Base-by-base conservation (phyloP, 2,329 filamentous ascomycete species). In the Alternaria arbusti region DNA sequence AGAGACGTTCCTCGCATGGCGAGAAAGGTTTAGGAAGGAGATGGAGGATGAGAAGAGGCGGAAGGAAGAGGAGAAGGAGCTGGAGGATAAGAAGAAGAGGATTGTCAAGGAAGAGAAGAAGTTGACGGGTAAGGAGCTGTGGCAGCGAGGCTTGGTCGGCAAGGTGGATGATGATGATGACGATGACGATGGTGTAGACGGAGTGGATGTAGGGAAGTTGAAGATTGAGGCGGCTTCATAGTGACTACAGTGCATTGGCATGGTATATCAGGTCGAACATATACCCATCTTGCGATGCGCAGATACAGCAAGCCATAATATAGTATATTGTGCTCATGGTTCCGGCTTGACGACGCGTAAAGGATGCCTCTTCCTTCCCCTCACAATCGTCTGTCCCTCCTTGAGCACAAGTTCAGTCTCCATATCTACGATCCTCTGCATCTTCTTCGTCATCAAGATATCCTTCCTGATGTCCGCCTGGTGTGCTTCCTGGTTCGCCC, bases 1-100 rank as follows among this genome's bases (percentile, higher is more conserved):
- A 22, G 93, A 97, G 82, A 90, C 89, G 0, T 99, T 98, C 75
- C 77, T 92, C 70, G 88, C 87, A 70, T 99, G 96, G 96, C 86
- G 93, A 59, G 89, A 90, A 43, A 87, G 80, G 10, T 99, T 98
- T 77, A 78, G 88, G 65, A 84, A 86, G 75, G 96, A 98, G 84
- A 90, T 95, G 88, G 90, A 90, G 76, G 94, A 96, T 74, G 83
- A 86, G 76, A 87, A 89, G 70, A 76, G 76, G 69, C 72, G 70
- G 70, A 86, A 82, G 70, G 87, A 90, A 67, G 84, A 85, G 72
- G 91, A 92, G 79, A 93, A 95, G 76, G 87, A 86, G 68, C 92
- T 95, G 71, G 88, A 92, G 67, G 83, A 83, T 63, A 84, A 84
- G 77, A 84, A 83, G 77, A 80, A 77, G 72, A 78, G 74, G 57